Evolutionary conservation across 306 rosid species (phyloP), one percentile per base, ranked within the genome.

Genomic region (Lathyrus sativus): DNA sequence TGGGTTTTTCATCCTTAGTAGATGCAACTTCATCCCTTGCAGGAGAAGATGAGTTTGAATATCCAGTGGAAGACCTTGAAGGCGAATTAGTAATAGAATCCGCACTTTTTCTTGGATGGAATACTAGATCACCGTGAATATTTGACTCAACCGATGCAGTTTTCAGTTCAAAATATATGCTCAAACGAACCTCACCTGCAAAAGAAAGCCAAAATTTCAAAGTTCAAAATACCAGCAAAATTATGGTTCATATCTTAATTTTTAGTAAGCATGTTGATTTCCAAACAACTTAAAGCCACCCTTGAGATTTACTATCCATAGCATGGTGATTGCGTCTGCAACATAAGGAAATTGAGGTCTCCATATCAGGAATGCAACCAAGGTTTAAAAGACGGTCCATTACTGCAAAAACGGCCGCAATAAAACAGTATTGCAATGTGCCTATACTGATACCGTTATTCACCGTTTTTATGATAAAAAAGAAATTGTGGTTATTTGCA

Each of bases 111-210:
- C 65, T 67, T 50, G 76, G 19, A 72, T 67, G 66, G 11, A 45
- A 76, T 31, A 67, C 11, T 55, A 79, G 77, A 66, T 79, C 74
- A 15, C 53, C 70, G 50, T 61, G 64, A 66, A 22, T 60, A 68
- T 67, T 78, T 57, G 78, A 81, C 18, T 86, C 93, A 33, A 67
- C 12, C 10, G 64, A 72, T 38, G 77, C 72, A 72, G 60, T 86
- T 75, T 83, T 92, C 55, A 46, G 75, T 33, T 56, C 54, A 63
- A 92, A 86, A 74, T 62, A 70, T 76, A 92, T 67, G 15, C 76
- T 72, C 62, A 92, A 85, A 74, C 91, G 98, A 82, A 92, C 71
- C 81, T 92, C 96, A 50, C 98, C 98, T 89, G 84, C 62, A 60
- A 66, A 33, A 43, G 46, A 26, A 31, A 63, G 37, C 43, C 67